Conservation (phyloP, 2,329 filamentous ascomycete species). For the Penicillium brevicompactum region DNA sequence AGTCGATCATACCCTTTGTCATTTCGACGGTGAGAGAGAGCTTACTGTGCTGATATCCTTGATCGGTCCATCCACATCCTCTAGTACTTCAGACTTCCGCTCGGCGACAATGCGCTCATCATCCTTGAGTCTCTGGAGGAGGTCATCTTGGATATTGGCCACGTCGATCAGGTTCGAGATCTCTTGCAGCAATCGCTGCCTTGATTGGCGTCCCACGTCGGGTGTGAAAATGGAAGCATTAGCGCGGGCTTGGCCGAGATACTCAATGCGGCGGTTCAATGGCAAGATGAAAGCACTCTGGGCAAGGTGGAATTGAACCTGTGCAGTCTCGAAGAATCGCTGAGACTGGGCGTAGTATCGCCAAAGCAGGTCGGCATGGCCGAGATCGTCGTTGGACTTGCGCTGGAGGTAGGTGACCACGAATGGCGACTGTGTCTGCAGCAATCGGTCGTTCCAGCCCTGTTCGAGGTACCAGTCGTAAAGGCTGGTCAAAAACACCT, state of each 20-base stretch:
- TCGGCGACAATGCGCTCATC: slow-evolving; percentile 70
- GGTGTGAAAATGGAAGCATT: slow-evolving; percentile 84
- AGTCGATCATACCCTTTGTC: slow-evolving; percentile 7
- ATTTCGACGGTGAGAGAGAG: too few species aligned
- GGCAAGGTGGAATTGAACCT: slow-evolving; percentile 81
- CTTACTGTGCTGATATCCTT: slow-evolving; percentile 74
- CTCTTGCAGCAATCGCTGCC: slow-evolving; percentile 82
- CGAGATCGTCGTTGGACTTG: slow-evolving; percentile 69
- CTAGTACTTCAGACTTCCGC: slow-evolving; percentile 65
- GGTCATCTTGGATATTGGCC: slow-evolving; percentile 91
- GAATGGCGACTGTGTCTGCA: slow-evolving; percentile 81
- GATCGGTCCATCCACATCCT: slow-evolving; percentile 75
- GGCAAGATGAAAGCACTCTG: slow-evolving; percentile 77
- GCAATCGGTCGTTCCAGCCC: slow-evolving; percentile 80
- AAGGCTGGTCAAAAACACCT: slow-evolving; percentile 93
- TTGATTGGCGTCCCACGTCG: slow-evolving; percentile 74
- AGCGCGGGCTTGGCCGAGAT: slow-evolving; percentile 86
- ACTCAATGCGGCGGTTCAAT: slow-evolving; percentile 84
- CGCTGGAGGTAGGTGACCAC: slow-evolving; percentile 84
- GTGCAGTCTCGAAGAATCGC: slow-evolving; percentile 82
- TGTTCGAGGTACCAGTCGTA: slow-evolving; percentile 96
- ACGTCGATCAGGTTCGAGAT: slow-evolving; percentile 87
- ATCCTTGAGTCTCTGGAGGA: slow-evolving; percentile 73
- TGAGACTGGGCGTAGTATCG: slow-evolving; percentile 85
- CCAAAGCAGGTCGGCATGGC: slow-evolving; percentile 89